These are phyloP conservation scores for Drechslerella coelobrocha DNA, from an alignment of 2,329 filamentous ascomycete genomes.

Conservation along the genomic window DNA sequence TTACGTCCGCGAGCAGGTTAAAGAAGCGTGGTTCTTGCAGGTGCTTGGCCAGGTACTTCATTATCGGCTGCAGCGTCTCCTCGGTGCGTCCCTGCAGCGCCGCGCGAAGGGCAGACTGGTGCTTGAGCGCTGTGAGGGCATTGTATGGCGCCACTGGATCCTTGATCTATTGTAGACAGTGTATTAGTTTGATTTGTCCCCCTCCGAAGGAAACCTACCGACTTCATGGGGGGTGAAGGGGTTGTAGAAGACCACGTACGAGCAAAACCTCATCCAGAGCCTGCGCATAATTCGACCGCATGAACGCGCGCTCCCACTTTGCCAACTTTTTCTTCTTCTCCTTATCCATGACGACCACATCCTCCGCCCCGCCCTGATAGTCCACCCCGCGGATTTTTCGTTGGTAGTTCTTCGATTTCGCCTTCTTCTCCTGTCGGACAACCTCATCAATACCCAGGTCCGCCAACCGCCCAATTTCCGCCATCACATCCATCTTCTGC, in stretches of 20 bases:
- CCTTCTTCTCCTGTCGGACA: slow-evolving; percentile 65
- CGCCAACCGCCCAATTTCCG: slow-evolving; percentile 41
- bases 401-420: slow-evolving; percentile 58
- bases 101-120: slow-evolving; percentile 81
- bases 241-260: slow-evolving; percentile 18
- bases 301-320: slow-evolving; percentile 80
- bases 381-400: slow-evolving; percentile 74
- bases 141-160: slow-evolving; percentile 66
- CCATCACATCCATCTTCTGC: slow-evolving; percentile 65
- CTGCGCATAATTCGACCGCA: slow-evolving; percentile 75
- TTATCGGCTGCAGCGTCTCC: slow-evolving; percentile 76
- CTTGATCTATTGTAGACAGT: slow-evolving; percentile 38
- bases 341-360: slow-evolving; percentile 85
- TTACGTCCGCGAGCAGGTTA: slow-evolving; percentile 79
- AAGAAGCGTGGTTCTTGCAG: slow-evolving; percentile 84
- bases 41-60: slow-evolving; percentile 81
- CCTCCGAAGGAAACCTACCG: background rate
- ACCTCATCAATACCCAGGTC: slow-evolving; percentile 48
- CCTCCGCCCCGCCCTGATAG: slow-evolving; percentile 80
- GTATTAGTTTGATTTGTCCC: background rate
- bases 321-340: slow-evolving; percentile 71
- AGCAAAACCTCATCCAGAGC: slow-evolving; percentile 79
- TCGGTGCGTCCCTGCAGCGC: slow-evolving; percentile 84
- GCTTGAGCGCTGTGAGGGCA: slow-evolving; percentile 80
- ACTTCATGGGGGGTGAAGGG: background rate